Conservation (phyloP, 1,139 yeast genomes). For the Magnusiomyces fungicola region DNA sequence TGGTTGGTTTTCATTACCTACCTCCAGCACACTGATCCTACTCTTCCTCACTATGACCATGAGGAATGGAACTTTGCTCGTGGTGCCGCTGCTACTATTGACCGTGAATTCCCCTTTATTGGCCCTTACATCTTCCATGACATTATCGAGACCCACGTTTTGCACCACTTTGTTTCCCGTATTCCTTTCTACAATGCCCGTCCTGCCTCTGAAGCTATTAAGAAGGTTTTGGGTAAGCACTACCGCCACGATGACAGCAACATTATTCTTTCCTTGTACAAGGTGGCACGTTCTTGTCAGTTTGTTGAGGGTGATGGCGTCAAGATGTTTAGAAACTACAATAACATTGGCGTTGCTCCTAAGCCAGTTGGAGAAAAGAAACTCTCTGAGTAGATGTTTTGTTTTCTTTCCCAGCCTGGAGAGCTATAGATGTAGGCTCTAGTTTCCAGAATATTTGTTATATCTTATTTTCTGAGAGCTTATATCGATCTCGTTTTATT, state of each 20-base stretch:
- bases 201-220: conserved; percentile 70
- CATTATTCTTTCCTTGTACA: conserved; percentile 71
- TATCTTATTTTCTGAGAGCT: neutral
- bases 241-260: conserved; percentile 60
- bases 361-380: conserved; percentile 17
- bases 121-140: conserved; percentile 81
- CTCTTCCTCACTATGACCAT: conserved; percentile 71
- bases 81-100: conserved; percentile 85
- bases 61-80: conserved; percentile 78
- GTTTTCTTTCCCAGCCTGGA: neutral
- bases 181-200: conserved; percentile 84
- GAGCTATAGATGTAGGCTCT: neutral
- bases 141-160: conserved; percentile 82
- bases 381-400: conserved; percentile 13
- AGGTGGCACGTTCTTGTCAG: conserved; percentile 64
- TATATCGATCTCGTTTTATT: too few species aligned
- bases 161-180: conserved; percentile 78
- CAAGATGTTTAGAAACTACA: conserved; percentile 68
- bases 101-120: conserved; percentile 73
- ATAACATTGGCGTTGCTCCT: conserved; percentile 42
- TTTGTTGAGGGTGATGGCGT: conserved; percentile 75
- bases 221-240: conserved; percentile 76
- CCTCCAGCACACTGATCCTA: conserved; percentile 77
- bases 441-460: neutral
- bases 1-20: conserved; percentile 84